A percentile compares a stretch with the other conserved stretches of the same genome.
Conservation (phyloP, 2,329 filamentous ascomycete species). For the Cryphonectria nitschkei region DNA sequence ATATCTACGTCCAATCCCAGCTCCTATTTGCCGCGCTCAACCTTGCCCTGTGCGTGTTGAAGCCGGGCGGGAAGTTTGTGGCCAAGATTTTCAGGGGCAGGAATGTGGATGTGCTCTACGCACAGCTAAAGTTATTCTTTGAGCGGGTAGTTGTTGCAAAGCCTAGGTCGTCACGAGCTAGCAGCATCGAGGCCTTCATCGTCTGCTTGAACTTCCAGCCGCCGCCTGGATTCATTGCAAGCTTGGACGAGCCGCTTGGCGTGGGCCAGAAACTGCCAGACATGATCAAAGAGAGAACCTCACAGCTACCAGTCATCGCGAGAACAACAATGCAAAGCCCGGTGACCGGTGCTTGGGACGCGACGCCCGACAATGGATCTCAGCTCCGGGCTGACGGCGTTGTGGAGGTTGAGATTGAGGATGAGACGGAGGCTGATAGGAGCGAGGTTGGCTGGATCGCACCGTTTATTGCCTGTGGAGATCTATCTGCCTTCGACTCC, state of each 20-base stretch:
- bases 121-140: slow-evolving; percentile 91
- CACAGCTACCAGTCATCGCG: slow-evolving; percentile 46
- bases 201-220: slow-evolving; percentile 90
- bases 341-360: slow-evolving; percentile 49
- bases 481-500: slow-evolving; percentile 91
- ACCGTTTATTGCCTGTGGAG: slow-evolving; percentile 95
- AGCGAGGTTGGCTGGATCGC: slow-evolving; percentile 78
- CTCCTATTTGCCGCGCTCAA: slow-evolving; percentile 93
- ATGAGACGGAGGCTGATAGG: slow-evolving; percentile 40
- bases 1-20: slow-evolving; percentile 97
- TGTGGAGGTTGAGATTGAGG: slow-evolving; percentile 56
- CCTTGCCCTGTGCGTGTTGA: slow-evolving; percentile 87
- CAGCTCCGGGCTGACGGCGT: slow-evolving; percentile 39
- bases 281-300: slow-evolving; percentile 51
- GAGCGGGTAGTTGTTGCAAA: slow-evolving; percentile 87
- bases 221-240: slow-evolving; percentile 74
- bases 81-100: slow-evolving; percentile 96
- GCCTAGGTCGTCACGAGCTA: slow-evolving; percentile 90
- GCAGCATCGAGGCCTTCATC: slow-evolving; percentile 95
- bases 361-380: slow-evolving; percentile 25
- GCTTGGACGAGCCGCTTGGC: slow-evolving; percentile 74
- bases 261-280: slow-evolving; percentile 59
- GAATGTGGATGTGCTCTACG: slow-evolving; percentile 94
- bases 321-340: slow-evolving; percentile 51
- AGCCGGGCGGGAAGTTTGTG: slow-evolving; percentile 92